Evolutionary conservation across 441 rosid genomes (phyloP).

Genomic region (Sinapis alba): DNA sequence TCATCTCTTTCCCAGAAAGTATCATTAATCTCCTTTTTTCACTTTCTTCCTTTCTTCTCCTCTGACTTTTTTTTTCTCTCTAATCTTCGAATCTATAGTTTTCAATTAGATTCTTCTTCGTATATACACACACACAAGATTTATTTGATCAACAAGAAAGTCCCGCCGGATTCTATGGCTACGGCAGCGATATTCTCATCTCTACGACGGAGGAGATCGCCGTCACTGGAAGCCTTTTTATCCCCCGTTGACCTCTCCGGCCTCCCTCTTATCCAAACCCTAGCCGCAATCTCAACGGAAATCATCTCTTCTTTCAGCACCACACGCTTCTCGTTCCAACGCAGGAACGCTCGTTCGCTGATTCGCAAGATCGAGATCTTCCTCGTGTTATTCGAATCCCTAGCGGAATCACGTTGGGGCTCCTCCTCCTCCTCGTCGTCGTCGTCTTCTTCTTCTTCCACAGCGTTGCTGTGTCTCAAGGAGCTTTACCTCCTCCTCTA

Average conservation of each 20-base stretch:
- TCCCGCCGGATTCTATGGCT: slow-evolving; percentile 56
- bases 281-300: slow-evolving; percentile 59
- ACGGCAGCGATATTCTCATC: slow-evolving; percentile 85
- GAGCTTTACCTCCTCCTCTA: slow-evolving; percentile 83
- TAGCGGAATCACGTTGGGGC: slow-evolving; percentile 50
- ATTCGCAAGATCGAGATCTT: slow-evolving; percentile 78
- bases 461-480: slow-evolving; percentile 68
- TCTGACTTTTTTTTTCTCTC: slow-evolving; percentile 18
- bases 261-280: slow-evolving; percentile 64
- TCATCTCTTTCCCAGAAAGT: slow-evolving; percentile 40
- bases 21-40: background rate
- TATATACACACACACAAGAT: too few relatives aligned
- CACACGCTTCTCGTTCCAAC: slow-evolving; percentile 54
- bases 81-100: background rate
- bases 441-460: background rate
- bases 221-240: slow-evolving; percentile 74
- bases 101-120: slow-evolving; percentile 16
- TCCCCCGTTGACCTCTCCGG: slow-evolving; percentile 88
- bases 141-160: too few relatives aligned
- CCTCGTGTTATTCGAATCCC: slow-evolving; percentile 59
- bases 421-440: background rate
- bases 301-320: slow-evolving; percentile 56
- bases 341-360: slow-evolving; percentile 72
- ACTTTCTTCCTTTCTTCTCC: slow-evolving; percentile 31
- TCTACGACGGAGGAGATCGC: slow-evolving; percentile 70